Percentiles rank a stretch among this genome's conserved stretches.
phyloP scores from a whole-genome alignment of 1,284 basidiomycete genomes.

The Butyriboletus appendiculatus region DNA sequence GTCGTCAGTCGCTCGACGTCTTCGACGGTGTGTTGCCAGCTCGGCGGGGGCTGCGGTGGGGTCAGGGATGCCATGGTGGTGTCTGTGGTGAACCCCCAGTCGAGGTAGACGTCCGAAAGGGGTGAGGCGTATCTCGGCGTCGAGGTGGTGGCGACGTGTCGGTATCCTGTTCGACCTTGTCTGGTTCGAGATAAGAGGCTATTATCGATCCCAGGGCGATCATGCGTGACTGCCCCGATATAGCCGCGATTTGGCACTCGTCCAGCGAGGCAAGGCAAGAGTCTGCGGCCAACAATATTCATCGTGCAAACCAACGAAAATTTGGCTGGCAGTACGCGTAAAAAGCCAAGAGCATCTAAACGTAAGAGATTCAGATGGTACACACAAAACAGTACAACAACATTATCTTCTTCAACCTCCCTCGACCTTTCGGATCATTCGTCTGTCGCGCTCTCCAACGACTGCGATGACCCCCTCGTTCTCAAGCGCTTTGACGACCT shows the following conservation, averaged over 20 bases:
- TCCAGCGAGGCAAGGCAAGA: not conserved
- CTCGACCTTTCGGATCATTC: constrained; percentile 70
- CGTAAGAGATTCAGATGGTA: not conserved
- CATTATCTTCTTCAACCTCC: constrained; percentile 21
- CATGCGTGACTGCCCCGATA: constrained; percentile 21
- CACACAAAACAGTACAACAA: constrained; percentile 3
- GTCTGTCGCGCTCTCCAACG: constrained; percentile 82
- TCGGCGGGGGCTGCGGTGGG: constrained; percentile 67
- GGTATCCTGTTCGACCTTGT: not conserved
- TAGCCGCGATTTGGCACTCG: constrained; percentile 16
- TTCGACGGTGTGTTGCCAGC: constrained; percentile 69
- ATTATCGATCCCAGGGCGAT: not conserved
- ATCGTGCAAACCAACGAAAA: not conserved
- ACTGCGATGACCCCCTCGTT: constrained; percentile 85
- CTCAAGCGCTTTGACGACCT: constrained; percentile 78
- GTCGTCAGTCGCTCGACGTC: constrained; percentile 61
- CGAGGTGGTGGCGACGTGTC: constrained; percentile 17
- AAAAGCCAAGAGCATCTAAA: not conserved
- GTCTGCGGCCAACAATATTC: constrained; percentile 5
- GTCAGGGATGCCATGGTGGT: constrained; percentile 42
- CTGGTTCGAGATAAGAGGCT: not conserved
- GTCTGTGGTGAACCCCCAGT: constrained; percentile 17
- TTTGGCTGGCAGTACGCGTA: not conserved
- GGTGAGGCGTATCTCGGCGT: constrained; percentile 6
- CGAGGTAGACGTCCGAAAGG: not conserved